These are phyloP conservation scores for Medicago ruthenica DNA, from an alignment of 306 rosid genomes.

Conservation along the genomic window DNA sequence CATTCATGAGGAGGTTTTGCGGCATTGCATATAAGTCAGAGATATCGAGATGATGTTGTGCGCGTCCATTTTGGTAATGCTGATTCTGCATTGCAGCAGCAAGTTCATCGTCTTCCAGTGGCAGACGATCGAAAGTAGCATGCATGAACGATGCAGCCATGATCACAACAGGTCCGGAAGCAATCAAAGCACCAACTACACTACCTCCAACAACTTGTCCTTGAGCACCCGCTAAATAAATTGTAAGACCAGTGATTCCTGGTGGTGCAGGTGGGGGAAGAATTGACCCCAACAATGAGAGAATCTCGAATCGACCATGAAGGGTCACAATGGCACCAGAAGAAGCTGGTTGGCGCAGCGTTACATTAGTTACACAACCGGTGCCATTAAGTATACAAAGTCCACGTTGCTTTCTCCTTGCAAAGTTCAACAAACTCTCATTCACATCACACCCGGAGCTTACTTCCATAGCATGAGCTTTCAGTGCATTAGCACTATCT, in stretches of 20 bases:
- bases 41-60: constrained; percentile 68
- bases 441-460: constrained; percentile 81
- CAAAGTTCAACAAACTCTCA: constrained; percentile 74
- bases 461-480: constrained; percentile 85
- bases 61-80: constrained; percentile 66
- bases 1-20: constrained; percentile 68
- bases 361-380: constrained; percentile 82
- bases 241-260: constrained; percentile 74
- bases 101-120: constrained; percentile 72
- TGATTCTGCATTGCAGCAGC: constrained; percentile 68
- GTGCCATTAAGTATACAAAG: constrained; percentile 78
- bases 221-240: constrained; percentile 78
- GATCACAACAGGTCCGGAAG: constrained; percentile 80
- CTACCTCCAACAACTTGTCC: constrained; percentile 86
- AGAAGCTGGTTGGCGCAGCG: constrained; percentile 72
- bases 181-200: constrained; percentile 78
- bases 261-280: constrained; percentile 89
- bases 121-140: constrained; percentile 80
- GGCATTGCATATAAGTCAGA: constrained; percentile 77
- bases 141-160: constrained; percentile 91
- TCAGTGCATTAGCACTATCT: constrained; percentile 75
- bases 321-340: constrained; percentile 78
- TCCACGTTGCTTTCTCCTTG: constrained; percentile 84
- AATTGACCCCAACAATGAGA: constrained; percentile 74
- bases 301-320: constrained; percentile 81